Conservation (phyloP, 164 flowering plant species). For the Saururus chinensis region DNA sequence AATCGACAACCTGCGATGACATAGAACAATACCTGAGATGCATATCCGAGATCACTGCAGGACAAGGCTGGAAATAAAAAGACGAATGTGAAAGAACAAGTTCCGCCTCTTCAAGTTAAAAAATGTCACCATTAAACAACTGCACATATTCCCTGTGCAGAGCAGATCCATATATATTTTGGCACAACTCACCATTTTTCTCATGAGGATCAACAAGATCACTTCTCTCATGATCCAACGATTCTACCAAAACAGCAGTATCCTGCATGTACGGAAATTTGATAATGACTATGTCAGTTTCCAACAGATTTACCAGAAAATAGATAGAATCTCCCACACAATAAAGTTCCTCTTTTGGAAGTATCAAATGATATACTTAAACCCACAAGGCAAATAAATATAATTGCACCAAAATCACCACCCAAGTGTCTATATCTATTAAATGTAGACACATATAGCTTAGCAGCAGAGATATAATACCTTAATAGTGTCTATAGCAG, state of each 20-base stretch:
- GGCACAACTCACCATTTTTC: conserved; percentile 35
- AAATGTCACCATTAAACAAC: not conserved
- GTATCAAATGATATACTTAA: not conserved
- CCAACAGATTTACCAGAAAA: too few relatives aligned
- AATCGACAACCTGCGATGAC: too few relatives aligned
- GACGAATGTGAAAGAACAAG: conserved; percentile 2
- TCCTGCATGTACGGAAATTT: conserved; percentile 18
- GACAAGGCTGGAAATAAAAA: too few relatives aligned
- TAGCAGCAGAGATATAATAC: conserved; percentile 17
- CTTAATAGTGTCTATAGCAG: conserved; percentile 23
- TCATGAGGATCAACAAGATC: conserved; percentile 19
- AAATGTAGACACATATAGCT: not conserved
- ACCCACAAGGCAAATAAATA: not conserved
- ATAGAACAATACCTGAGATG: too few relatives aligned
- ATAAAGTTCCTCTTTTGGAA: not conserved
- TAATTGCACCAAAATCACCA: not conserved
- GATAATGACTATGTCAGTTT: not conserved
- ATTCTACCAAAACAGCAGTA: conserved; percentile 13
- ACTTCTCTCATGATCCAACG: conserved; percentile 21
- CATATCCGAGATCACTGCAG: too few relatives aligned
- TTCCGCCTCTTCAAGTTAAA: not conserved
- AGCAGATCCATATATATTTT: not conserved
- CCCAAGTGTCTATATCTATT: not conserved
- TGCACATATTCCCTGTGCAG: not conserved
- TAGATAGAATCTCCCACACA: not conserved